Evolutionary conservation across 2,329 filamentous ascomycete species (phyloP).

Genomic region (Capronia epimyces): DNA sequence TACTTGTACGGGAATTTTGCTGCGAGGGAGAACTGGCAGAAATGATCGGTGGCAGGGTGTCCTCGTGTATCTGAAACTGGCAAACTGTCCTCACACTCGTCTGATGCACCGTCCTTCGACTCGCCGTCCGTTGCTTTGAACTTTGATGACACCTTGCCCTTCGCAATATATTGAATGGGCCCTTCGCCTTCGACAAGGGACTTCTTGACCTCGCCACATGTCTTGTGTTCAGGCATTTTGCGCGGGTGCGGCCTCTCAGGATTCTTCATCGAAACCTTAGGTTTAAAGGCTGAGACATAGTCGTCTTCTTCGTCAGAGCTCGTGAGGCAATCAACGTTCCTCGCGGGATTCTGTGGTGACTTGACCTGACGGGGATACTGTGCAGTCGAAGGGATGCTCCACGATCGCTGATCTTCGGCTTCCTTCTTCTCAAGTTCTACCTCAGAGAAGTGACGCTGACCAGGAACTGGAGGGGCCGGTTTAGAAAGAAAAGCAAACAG

Average conservation of each 20-base stretch:
- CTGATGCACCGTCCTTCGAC: background rate
- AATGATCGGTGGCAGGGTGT: slow-evolving; percentile 29
- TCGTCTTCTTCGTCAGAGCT: slow-evolving; percentile 28
- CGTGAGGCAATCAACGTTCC: slow-evolving; percentile 7
- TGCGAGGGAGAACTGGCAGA: slow-evolving; percentile 39
- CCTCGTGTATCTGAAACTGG: slow-evolving; percentile 15
- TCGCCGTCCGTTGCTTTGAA: background rate
- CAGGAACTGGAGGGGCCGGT: slow-evolving; percentile 10
- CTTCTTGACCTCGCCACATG: too few species aligned
- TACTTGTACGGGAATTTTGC: slow-evolving; percentile 42
- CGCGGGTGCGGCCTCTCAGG: slow-evolving; percentile 1
- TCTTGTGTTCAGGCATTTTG: background rate
- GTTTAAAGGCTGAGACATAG: slow-evolving; percentile 23
- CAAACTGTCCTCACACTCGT: slow-evolving; percentile 4
- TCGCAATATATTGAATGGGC: slow-evolving; percentile 5
- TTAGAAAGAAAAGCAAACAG: slow-evolving; percentile 17
- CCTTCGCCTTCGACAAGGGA: background rate
- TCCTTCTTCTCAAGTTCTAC: slow-evolving; percentile 17
- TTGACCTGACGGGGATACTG: slow-evolving; percentile 13
- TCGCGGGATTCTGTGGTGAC: slow-evolving; percentile 1
- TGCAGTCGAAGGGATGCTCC: slow-evolving; percentile 9
- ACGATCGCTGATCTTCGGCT: slow-evolving; percentile 8
- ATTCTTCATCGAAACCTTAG: slow-evolving; percentile 20
- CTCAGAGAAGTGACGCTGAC: slow-evolving; percentile 17
- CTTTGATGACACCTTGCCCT: slow-evolving; percentile 10